Evolutionary conservation across 345 rosid genomes (phyloP).

Genomic region (Aethionema arabicum): DNA sequence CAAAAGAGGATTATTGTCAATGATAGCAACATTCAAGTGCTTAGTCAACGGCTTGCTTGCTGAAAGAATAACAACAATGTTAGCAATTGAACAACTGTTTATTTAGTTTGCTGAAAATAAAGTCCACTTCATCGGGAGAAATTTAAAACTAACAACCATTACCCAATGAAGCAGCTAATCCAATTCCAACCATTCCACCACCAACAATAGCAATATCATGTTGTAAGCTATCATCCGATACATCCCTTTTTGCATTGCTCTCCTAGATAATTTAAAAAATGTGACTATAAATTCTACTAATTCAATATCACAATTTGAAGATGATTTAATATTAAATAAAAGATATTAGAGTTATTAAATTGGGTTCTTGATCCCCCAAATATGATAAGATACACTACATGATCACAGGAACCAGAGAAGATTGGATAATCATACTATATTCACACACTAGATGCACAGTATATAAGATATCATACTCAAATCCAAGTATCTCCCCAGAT

Average conservation of each 20-base stretch:
- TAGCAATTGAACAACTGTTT: not conserved
- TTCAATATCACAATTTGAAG: not conserved
- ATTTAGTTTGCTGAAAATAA: not conserved
- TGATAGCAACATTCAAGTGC: slow-evolving; percentile 78
- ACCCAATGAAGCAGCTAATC: slow-evolving; percentile 94
- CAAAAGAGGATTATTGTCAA: slow-evolving; percentile 82
- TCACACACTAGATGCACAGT: not conserved
- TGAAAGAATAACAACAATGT: slow-evolving; percentile 41
- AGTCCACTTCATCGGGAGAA: not conserved
- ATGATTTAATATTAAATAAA: slow-evolving; percentile 2
- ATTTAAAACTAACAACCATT: not conserved
- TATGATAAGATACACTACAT: not conserved
- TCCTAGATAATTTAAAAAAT: slow-evolving; percentile 35
- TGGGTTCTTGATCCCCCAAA: not conserved
- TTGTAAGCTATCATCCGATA: slow-evolving; percentile 35
- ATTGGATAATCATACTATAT: not conserved
- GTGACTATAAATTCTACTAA: not conserved
- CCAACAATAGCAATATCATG: slow-evolving; percentile 92
- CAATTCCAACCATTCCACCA: slow-evolving; percentile 98
- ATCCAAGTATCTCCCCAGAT: slow-evolving; percentile 6
- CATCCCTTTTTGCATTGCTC: slow-evolving; percentile 31
- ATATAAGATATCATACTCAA: not conserved
- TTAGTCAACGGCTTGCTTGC: slow-evolving; percentile 77
- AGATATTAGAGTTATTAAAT: not conserved
- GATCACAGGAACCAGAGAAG: not conserved